These are phyloP conservation scores for Chlorella sp. DNA, from an alignment of 139 green algal genomes.

Conservation along the genomic window DNA sequence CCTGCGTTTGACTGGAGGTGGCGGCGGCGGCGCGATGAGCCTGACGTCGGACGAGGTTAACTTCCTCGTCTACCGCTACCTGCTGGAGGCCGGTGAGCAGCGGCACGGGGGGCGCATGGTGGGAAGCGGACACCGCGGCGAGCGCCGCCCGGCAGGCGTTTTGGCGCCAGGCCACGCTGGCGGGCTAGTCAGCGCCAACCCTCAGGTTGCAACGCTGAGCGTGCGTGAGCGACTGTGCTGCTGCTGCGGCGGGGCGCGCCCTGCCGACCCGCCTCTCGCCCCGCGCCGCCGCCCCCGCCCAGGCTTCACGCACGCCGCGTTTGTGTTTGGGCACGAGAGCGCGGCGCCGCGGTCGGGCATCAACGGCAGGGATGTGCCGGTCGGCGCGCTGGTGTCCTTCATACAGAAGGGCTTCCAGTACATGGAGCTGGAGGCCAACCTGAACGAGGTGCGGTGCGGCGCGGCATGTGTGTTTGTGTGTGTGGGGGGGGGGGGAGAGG, in stretches of 20 bases:
- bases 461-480: constrained; percentile 7
- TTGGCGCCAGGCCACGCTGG: no score
- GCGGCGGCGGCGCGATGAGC: constrained; percentile 43
- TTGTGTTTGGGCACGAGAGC: constrained; percentile 92
- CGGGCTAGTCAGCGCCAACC: background rate
- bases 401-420: constrained; percentile 98
- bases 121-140: no score
- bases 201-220: background rate
- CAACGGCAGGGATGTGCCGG: constrained; percentile 84
- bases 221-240: background rate
- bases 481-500: constrained; percentile 14
- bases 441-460: constrained; percentile 67
- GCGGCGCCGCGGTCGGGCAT: constrained; percentile 63
- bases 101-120: no score
- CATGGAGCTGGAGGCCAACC: constrained; percentile 96
- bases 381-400: constrained; percentile 90
- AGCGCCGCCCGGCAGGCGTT: no score
- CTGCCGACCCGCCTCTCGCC: background rate
- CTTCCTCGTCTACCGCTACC: constrained; percentile 94
- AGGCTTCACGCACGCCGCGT: constrained; percentile 96
- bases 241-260: background rate
- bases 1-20: no score
- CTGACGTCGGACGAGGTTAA: constrained; percentile 92
- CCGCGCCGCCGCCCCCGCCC: constrained; percentile 15
- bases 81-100: constrained; percentile 89